Evolutionary conservation across 192 early-diverging fungal species (phyloP).

Genomic region (Phlyctochytrium planicorne): DNA sequence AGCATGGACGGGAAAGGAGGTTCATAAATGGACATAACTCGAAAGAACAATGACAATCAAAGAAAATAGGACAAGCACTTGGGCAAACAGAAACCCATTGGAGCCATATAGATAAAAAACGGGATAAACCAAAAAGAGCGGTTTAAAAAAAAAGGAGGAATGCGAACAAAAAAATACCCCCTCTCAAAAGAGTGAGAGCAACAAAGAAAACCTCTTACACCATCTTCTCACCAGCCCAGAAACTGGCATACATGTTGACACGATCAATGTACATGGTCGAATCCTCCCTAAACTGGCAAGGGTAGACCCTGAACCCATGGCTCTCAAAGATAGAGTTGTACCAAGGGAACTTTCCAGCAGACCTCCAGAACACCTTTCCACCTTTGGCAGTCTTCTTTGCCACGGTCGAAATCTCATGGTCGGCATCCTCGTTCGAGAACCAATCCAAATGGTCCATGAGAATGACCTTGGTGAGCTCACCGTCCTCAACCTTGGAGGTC

Average conservation of each 20-base stretch:
- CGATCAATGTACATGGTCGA: slow-evolving; percentile 68
- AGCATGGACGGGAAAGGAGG: too few species aligned
- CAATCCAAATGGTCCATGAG: slow-evolving; percentile 92
- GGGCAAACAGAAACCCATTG: too few species aligned
- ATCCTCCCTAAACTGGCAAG: slow-evolving; percentile 67
- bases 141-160: too few species aligned
- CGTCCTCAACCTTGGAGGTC: slow-evolving; percentile 45
- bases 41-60: too few species aligned
- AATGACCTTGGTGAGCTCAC: slow-evolving; percentile 71
- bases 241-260: slow-evolving; percentile 80
- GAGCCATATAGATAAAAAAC: too few species aligned
- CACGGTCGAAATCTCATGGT: slow-evolving; percentile 68
- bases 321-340: slow-evolving; percentile 74
- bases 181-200: too few species aligned
- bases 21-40: too few species aligned
- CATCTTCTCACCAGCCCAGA: slow-evolving; percentile 33
- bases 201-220: background rate
- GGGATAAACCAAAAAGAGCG: too few species aligned
- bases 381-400: slow-evolving; percentile 55
- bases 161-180: too few species aligned
- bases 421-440: slow-evolving; percentile 69
- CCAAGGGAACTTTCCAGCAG: slow-evolving; percentile 78
- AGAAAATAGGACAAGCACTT: too few species aligned
- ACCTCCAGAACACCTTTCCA: slow-evolving; percentile 79
- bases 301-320: slow-evolving; percentile 65